These are phyloP conservation scores for Suhomyces wounanorum DNA, from an alignment of 1,139 yeast species.

Conservation along the genomic window DNA sequence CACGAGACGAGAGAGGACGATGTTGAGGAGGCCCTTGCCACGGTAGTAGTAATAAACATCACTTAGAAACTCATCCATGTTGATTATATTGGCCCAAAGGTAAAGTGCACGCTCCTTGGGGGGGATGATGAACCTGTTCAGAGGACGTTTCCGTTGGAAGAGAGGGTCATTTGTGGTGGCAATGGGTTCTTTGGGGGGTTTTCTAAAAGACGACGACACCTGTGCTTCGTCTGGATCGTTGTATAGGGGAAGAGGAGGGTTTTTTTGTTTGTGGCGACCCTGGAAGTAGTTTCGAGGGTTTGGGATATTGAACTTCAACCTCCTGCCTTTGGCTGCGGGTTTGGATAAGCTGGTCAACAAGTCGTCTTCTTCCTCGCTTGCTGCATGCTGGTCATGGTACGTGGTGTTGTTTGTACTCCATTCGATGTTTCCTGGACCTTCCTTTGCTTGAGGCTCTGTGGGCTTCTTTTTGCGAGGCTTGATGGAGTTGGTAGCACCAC, in stretches of 20 bases:
- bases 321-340: constrained; percentile 6
- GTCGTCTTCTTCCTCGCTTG: constrained; percentile 10
- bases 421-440: constrained; percentile 5
- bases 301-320: constrained; percentile 13
- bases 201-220: constrained; percentile 5
- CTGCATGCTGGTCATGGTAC: constrained; percentile 1
- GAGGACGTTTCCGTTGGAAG: constrained; percentile 5
- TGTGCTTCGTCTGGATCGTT: neutral
- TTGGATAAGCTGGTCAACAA: constrained; percentile 6
- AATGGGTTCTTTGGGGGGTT: constrained; percentile 1
- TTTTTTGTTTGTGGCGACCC: neutral
- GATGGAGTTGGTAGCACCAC: neutral
- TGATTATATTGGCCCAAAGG: constrained; percentile 95
- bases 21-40: constrained; percentile 83
- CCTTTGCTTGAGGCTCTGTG: neutral
- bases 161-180: constrained; percentile 1
- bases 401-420: constrained; percentile 3
- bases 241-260: constrained; percentile 10
- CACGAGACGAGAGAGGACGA: constrained; percentile 60
- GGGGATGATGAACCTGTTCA: constrained; percentile 31
- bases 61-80: constrained; percentile 79
- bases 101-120: constrained; percentile 84
- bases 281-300: constrained; percentile 11
- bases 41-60: constrained; percentile 83
- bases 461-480: constrained; percentile 4